Base-by-base conservation (phyloP, 2,329 filamentous ascomycete genomes). In the Penicillium sp. region DNA sequence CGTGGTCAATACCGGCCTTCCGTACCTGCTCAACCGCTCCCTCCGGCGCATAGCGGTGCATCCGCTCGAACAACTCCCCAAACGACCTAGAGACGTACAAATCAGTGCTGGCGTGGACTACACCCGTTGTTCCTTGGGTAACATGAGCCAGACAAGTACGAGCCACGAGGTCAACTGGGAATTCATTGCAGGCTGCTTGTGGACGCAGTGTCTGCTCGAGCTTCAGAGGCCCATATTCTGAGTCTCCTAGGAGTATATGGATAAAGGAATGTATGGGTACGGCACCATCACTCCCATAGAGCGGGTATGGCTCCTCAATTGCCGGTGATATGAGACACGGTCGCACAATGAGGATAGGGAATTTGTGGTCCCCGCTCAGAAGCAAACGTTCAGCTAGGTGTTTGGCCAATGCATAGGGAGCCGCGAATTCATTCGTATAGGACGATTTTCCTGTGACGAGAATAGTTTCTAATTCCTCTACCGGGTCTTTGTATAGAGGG, bases 131-230 rank as follows among this genome's bases (percentile, higher is more conserved):
- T 4, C 53, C 53, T 10, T 36, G 14, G 0, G 56, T 56, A 17
- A 64, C 17, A 36, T 65, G 62, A n/a, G 60, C 50, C 1, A 64
- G 55, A 16, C 55, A 61, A 8, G 37, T 46, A 14, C 60, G 59
- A 0, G 54, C 58, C 4, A 62, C 60, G 14, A 59, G 51, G 19
- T 65, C 62, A 19, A 65, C 62, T 3, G 61, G 61, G 12, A 64
- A 50, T 31, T 62, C 62, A 22, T 64, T 60, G 22, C 61, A 26
- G 5, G 58, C 35, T 28, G 50, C 40, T 5, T 58, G 3, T 10
- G 28, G n/a, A 16, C 52, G 56, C 1, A 56, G 19, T n/a, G 16
- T 41, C 5, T 30, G 19, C 42, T 47, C 42, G 9, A 53, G 49
- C 12, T 46, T 46, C 7, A 56, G 30, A 6, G 40, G 37, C 7